A percentile compares a stretch with the other conserved stretches of the same genome.
These are phyloP conservation scores for Tricholoma matsutake DNA, from an alignment of 768 basidiomycete species.

Conservation along the genomic window DNA sequence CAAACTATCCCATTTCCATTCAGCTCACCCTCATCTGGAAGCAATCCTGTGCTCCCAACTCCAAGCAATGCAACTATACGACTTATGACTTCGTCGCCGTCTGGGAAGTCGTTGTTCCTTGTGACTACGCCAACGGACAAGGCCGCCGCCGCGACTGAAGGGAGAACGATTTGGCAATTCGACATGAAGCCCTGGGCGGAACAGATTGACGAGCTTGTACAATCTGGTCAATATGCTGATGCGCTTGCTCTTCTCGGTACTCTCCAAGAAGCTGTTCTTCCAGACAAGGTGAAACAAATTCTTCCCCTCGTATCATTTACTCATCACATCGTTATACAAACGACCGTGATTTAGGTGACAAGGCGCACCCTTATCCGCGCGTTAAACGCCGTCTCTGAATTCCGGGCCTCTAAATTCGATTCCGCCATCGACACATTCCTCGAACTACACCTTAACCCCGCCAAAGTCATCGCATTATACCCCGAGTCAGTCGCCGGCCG, in stretches of 20 bases:
- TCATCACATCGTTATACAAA: neutral
- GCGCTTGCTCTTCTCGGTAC: slow-evolving; percentile 77
- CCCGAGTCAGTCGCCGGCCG: slow-evolving; percentile 79
- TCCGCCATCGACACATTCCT: slow-evolving; percentile 85
- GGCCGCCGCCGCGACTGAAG: slow-evolving; percentile 58
- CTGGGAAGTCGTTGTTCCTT: slow-evolving; percentile 54
- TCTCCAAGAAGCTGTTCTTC: slow-evolving; percentile 54
- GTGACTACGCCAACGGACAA: slow-evolving; percentile 77
- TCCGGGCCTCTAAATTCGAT: slow-evolving; percentile 65
- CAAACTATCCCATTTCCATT: slow-evolving; percentile 71
- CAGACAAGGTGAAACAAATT: slow-evolving; percentile 55
- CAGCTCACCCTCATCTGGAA: slow-evolving; percentile 26
- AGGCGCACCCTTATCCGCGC: slow-evolving; percentile 59
- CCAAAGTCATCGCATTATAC: slow-evolving; percentile 89
- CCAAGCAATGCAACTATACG: slow-evolving; percentile 51
- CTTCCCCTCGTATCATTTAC: slow-evolving; percentile 5
- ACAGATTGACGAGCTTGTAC: slow-evolving; percentile 83
- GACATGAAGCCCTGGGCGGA: slow-evolving; percentile 70
- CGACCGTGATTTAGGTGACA: slow-evolving; percentile 40
- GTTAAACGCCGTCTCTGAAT: slow-evolving; percentile 77
- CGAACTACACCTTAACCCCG: slow-evolving; percentile 87
- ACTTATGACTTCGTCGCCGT: slow-evolving; percentile 56
- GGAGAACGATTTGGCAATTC: slow-evolving; percentile 77
- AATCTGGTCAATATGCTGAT: slow-evolving; percentile 64
- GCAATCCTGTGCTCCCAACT: slow-evolving; percentile 25